Base-by-base conservation (phyloP, 169 alveolate genomes). In the Cryptosporidium canis region DNA sequence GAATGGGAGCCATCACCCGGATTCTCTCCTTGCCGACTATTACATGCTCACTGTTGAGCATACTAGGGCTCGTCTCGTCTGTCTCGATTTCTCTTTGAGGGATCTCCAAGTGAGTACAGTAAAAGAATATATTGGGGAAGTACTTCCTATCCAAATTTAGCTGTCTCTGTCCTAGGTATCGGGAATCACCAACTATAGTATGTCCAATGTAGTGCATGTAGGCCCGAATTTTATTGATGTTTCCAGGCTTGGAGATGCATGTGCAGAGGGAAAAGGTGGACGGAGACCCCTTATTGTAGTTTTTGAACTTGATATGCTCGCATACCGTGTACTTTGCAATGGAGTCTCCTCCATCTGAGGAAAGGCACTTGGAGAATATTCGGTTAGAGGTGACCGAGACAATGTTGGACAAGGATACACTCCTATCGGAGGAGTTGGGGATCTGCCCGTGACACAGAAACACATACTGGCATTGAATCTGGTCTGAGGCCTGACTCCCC, bases 381-480 rank as follows among this genome's bases (percentile, higher is more conserved):
- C 84, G 8, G 31, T 70, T 70, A 9, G 68, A 31, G n/a, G 67
- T 24, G 39, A 33, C 53, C 11, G 67, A 51, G 3, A 55, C 84
- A 33, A 70, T 48, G 21, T 70, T 70, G 0, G 66, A 48, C 8
- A 70, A 29, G 12, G 84, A 70, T 2, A 70, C 61, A 70, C 35
- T 48, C 33, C 29, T 51, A 31, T 70, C 84, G 2, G 83, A 67
- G 24, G 83, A 18, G 27, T 44, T 44, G 4, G n/a, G 83, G 3
- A 70, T 27, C 55, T 70, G 84, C 35, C 84, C 84, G 41, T 70
- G 84, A 7, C 84, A 70, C 5, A 70, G 65, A 31, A 70, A 70
- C 12, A 55, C 9, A 31, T 48, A 70, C 61, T 70, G 83, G 11
- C 53, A 67, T 24, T 67, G 58, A n/a, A 67, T 27, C 39, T 44